Evolutionary conservation across 352 stramenopile genomes (phyloP), one percentile per base, ranked within the genome.

Genomic region (Pythium aphanidermatum): DNA sequence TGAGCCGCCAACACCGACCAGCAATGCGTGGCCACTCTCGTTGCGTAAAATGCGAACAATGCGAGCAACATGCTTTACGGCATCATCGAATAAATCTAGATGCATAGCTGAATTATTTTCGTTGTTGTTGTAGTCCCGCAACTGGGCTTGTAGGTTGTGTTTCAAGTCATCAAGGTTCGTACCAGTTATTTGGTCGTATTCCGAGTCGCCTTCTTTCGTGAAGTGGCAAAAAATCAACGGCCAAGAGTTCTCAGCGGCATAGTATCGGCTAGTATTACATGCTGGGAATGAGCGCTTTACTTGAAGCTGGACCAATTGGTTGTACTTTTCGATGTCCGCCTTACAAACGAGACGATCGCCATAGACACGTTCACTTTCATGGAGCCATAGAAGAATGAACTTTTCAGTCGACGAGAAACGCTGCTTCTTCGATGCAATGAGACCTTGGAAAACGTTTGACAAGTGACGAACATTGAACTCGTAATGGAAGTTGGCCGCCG

Each of bases 381-480:
- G 95, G 33, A 98, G 58, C 95, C 95, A 98, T 19, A 98, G 62
- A 23, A 92, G 50, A 4, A 97, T 84, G 29, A 98, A 97, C 59
- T 98, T 98, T 34, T 97, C 91, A 0, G 86, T 66, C 6, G 70
- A 82, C 11, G 77, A 77, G 47, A 98, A 97, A 10, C 96, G 86
- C 36, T 92, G 72, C 34, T 95, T 94, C 44, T 96, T 92, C 2
- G 86, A 95, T 0, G 95, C 85, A 25, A 98, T 92, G 17, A 98
- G 65, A 4, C 94, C 95, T 60, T 98, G 94, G 60, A 98, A 98
- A 1, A 98, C 88, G 48, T 97, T 98, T 27, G 76, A 95, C 23
- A 98, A 72, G 58, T 98, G 87, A 5, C 95, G 86, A 32, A 98
- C 95, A 42, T 98, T 98, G 61, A 98, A 98, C 67, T 98, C 92